Evolutionary conservation across 208 protist species (phyloP).

Genomic region (Trypanosoma theileri): DNA sequence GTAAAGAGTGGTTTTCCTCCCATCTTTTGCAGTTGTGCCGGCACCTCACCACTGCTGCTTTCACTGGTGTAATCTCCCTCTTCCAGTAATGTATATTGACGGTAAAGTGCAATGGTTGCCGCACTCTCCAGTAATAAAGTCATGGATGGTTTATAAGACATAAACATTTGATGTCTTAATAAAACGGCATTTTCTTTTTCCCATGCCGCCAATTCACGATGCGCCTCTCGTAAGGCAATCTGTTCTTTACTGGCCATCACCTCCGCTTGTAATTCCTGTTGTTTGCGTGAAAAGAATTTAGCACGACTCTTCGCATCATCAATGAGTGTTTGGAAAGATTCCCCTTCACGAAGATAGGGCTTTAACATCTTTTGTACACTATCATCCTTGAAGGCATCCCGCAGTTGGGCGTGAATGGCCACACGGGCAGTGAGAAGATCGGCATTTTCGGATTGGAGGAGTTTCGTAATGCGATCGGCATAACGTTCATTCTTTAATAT

Average conservation of each 20-base stretch:
- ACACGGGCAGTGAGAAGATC: conserved; percentile 72
- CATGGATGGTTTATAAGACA: conserved; percentile 77
- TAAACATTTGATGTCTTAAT: conserved; percentile 84
- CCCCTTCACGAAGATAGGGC: conserved; percentile 54
- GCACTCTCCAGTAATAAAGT: conserved; percentile 77
- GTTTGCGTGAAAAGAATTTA: conserved; percentile 77
- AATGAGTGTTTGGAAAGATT: conserved; percentile 47
- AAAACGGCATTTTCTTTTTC: conserved; percentile 80
- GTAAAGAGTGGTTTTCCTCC: conserved; percentile 73
- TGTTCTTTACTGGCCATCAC: conserved; percentile 67
- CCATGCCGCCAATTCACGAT: conserved; percentile 76
- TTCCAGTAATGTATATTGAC: conserved; percentile 78
- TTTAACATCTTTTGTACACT: conserved; percentile 54
- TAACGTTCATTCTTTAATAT: conserved; percentile 49
- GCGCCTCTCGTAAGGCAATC: conserved; percentile 64
- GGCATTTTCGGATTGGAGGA: conserved; percentile 49
- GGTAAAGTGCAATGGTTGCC: conserved; percentile 78
- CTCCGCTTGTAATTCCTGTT: conserved; percentile 63
- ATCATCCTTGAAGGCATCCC: conserved; percentile 58
- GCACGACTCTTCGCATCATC: conserved; percentile 60
- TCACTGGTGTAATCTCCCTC: conserved; percentile 79
- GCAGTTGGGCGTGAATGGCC: conserved; percentile 81
- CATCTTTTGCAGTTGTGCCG: conserved; percentile 67
- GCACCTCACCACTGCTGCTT: conserved; percentile 76
- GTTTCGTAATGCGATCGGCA: conserved; percentile 39